phyloP scores from a whole-genome alignment of 305 asterid species.

The Euphrasia arctica region DNA sequence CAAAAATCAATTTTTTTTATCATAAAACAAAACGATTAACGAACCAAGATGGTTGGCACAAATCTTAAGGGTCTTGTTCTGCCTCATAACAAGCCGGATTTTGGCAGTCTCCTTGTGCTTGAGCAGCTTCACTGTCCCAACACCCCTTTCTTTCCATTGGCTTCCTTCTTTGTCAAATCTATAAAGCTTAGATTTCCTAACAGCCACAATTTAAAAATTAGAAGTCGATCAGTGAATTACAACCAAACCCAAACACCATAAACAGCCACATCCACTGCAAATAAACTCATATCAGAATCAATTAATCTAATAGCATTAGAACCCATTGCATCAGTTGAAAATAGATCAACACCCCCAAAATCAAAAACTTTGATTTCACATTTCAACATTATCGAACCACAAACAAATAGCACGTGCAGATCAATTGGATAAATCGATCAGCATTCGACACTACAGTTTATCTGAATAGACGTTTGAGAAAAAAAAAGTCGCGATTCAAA shows the following conservation, averaged over 20 bases:
- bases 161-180: constrained; percentile 84
- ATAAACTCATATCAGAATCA: too few relatives aligned
- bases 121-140: constrained; percentile 71
- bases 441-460: too few relatives aligned
- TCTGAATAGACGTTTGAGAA: too few relatives aligned
- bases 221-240: background rate
- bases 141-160: constrained; percentile 98
- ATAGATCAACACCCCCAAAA: too few relatives aligned
- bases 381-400: too few relatives aligned
- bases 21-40: background rate
- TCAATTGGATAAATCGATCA: too few relatives aligned
- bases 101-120: constrained; percentile 69
- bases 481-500: background rate
- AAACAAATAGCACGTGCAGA: too few relatives aligned
- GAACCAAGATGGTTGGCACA: constrained; percentile 83
- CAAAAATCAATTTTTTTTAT: too few relatives aligned
- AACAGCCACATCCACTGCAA: background rate
- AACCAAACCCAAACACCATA: background rate
- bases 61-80: constrained; percentile 86
- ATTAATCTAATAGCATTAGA: too few relatives aligned
- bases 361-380: too few relatives aligned
- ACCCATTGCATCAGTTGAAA: too few relatives aligned
- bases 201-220: background rate
- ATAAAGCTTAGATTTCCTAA: constrained; percentile 79
- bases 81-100: constrained; percentile 91